These are phyloP conservation scores for Sambucus nigra DNA, from an alignment of 129 eudicot species.

Conservation along the genomic window DNA sequence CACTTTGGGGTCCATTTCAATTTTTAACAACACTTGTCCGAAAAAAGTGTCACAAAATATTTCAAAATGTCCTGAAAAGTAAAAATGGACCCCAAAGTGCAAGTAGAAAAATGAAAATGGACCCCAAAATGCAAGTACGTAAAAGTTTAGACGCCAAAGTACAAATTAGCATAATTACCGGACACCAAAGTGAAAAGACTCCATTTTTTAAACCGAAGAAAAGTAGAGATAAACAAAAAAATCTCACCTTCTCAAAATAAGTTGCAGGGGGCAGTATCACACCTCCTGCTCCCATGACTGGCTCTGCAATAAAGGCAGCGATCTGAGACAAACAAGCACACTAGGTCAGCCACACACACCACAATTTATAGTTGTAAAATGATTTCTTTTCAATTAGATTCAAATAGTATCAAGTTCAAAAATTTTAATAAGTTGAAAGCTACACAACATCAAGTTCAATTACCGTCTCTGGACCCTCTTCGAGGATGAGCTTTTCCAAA, in stretches of 20 bases:
- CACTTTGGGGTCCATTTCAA: no score
- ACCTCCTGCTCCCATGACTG: slow-evolving; percentile 98
- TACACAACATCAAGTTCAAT: background rate
- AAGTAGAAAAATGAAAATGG: no score
- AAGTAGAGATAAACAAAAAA: background rate
- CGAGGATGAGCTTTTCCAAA: slow-evolving; percentile 80
- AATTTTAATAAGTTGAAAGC: background rate
- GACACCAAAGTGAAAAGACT: no score
- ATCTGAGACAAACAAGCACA: slow-evolving; percentile 30
- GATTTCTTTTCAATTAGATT: slow-evolving; percentile 8
- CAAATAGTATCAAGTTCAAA: background rate
- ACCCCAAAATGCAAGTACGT: no score
- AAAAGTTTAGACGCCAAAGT: no score
- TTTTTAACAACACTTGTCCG: no score
- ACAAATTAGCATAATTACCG: no score
- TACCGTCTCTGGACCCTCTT: slow-evolving; percentile 98
- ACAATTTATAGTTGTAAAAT: background rate
- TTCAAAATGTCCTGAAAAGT: no score
- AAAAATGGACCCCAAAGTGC: no score
- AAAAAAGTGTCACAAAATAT: no score
- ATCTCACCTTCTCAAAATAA: slow-evolving; percentile 75
- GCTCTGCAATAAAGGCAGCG: slow-evolving; percentile 97
- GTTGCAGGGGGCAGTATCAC: slow-evolving; percentile 92
- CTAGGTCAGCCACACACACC: background rate
- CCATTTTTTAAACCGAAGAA: background rate